Evolutionary conservation across 139 green algal species (phyloP).

Genomic region (Chlorella sp.): DNA sequence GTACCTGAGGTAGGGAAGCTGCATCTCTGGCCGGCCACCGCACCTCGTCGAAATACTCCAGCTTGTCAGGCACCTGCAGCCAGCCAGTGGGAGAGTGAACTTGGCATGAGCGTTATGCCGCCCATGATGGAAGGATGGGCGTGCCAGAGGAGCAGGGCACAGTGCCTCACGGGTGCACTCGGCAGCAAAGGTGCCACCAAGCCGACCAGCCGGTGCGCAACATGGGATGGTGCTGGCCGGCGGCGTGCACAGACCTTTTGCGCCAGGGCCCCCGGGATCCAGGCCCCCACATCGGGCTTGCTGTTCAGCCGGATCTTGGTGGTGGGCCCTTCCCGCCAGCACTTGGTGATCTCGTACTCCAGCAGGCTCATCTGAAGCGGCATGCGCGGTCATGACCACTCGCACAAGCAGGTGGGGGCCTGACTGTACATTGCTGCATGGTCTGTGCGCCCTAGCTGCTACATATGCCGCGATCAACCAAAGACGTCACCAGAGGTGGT

Average conservation of each 20-base stretch:
- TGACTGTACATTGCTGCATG: no score
- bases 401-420: no score
- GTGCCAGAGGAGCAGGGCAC: not conserved
- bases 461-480: no score
- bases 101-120: no score
- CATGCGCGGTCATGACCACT: no score
- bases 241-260: no score
- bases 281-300: conserved; percentile 9
- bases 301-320: conserved; percentile 6
- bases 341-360: conserved; percentile 23
- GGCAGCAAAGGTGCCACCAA: not conserved
- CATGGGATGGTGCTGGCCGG: not conserved
- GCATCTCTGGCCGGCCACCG: not conserved
- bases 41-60: conserved; percentile 7
- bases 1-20: not conserved
- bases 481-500: no score
- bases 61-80: conserved; percentile 9
- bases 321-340: not conserved
- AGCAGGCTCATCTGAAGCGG: conserved; percentile 13
- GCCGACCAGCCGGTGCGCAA: not conserved
- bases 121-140: not conserved
- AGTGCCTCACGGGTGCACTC: not conserved
- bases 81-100: no score
- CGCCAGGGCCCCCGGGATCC: not conserved
- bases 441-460: no score